These are phyloP conservation scores for Eutrema yunnanense DNA, from an alignment of 345 rosid species.

Conservation along the genomic window DNA sequence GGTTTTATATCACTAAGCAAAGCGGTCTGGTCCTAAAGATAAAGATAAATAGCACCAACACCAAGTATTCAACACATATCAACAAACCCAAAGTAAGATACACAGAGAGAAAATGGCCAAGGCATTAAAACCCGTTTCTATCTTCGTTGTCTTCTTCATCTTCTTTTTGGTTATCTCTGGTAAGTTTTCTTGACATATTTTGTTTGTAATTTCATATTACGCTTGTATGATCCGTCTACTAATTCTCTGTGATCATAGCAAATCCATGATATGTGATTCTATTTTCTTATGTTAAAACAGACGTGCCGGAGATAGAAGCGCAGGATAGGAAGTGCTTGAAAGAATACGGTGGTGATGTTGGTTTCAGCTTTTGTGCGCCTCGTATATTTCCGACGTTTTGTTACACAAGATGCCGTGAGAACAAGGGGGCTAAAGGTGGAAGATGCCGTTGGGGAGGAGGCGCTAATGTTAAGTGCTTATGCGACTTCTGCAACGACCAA, in stretches of 20 bases:
- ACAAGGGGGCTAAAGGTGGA: conserved; percentile 29
- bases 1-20: neutral
- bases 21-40: neutral
- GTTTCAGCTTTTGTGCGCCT: conserved; percentile 22
- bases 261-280: neutral
- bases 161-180: conserved; percentile 19
- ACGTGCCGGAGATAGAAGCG: conserved; percentile 18
- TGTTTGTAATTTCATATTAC: neutral
- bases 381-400: conserved; percentile 21
- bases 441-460: conserved; percentile 11
- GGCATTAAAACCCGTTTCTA: conserved; percentile 2
- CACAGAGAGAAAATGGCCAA: conserved; percentile 1
- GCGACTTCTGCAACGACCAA: conserved; percentile 19
- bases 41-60: conserved; percentile 15
- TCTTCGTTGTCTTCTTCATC: neutral
- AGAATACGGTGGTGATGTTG: conserved; percentile 30
- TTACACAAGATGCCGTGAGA: conserved; percentile 12
- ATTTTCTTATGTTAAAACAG: neutral
- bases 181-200: conserved; percentile 3
- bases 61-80: neutral
- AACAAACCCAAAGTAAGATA: neutral
- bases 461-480: conserved; percentile 13
- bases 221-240: neutral
- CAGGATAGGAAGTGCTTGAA: conserved; percentile 1
- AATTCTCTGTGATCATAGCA: neutral